A percentile compares a stretch with the other conserved stretches of the same genome.
phyloP scores from a whole-genome alignment of 1,284 basidiomycete genomes.

The Athelia psychrophila region DNA sequence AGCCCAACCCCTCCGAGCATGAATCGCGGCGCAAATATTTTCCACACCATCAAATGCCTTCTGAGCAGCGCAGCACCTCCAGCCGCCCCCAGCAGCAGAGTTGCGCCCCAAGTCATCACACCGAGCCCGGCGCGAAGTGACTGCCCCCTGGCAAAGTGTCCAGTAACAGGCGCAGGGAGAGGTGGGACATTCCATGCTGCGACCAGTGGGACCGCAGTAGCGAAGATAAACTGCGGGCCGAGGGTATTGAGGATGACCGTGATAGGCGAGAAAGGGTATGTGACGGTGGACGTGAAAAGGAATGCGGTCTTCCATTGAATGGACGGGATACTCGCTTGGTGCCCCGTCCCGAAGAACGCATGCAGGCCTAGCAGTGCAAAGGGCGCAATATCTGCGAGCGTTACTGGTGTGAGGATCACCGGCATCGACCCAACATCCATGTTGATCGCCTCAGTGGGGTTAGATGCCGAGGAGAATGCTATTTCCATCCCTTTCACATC shows the following conservation, averaged over 20 bases:
- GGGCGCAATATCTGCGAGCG: slow-evolving; percentile 69
- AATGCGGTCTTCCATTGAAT: slow-evolving; percentile 98
- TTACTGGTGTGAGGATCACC: slow-evolving; percentile 32
- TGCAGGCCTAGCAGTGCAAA: slow-evolving; percentile 76
- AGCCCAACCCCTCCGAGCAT: slow-evolving; percentile 68
- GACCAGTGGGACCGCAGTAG: slow-evolving; percentile 69
- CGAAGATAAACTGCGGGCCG: slow-evolving; percentile 67
- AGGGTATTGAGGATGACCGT: slow-evolving; percentile 84
- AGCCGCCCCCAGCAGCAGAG: slow-evolving; percentile 70
- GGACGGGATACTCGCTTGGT: slow-evolving; percentile 86
- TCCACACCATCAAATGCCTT: slow-evolving; percentile 98
- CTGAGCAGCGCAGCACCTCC: slow-evolving; percentile 76
- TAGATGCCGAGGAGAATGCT: slow-evolving; percentile 37
- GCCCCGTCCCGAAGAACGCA: slow-evolving; percentile 87
- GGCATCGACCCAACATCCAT: slow-evolving; percentile 28
- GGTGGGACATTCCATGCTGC: slow-evolving; percentile 89
- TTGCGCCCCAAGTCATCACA: slow-evolving; percentile 68
- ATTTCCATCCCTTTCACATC: slow-evolving; percentile 63
- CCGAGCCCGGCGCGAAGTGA: slow-evolving; percentile 55
- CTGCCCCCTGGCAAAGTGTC: slow-evolving; percentile 19
- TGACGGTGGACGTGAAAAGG: slow-evolving; percentile 63
- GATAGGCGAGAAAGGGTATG: slow-evolving; percentile 74
- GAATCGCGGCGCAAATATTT: slow-evolving; percentile 94
- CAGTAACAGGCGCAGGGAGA: slow-evolving; percentile 15
- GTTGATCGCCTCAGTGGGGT: slow-evolving; percentile 37